Evolutionary conservation across 2,329 filamentous ascomycete species (phyloP), one percentile per base, ranked within the genome.

Genomic region (Pseudovirgaria hyperparasitica): DNA sequence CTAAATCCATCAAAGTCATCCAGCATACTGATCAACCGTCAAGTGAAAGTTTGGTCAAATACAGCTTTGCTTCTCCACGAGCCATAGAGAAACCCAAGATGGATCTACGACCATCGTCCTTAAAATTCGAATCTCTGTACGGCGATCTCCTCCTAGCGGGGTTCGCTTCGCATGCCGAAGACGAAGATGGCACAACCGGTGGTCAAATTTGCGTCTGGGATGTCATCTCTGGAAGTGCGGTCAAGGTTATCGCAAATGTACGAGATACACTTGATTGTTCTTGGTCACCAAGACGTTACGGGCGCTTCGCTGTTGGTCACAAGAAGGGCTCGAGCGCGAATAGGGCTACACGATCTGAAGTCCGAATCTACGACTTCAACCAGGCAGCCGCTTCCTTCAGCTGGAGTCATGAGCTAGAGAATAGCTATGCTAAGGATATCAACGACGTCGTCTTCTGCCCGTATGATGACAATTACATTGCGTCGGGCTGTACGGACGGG

Each of bases 401-500:
- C 5, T 40, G 34, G 37, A 28, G 36, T 5, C 40, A 64, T 14
- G 62, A 65, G 30, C 57, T 68, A 19, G 62, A 72, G 25, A n/a
- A n/a, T n/a, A 75, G 70, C 37, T 62, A 62, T 14, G 70, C 71
- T 1, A 40, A 62, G 6, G 72, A 76, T 42, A 72, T 76, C 37
- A 76, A 75, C 30, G 69, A 74, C 31, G 53, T 75, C 1, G 52
- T 64, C 0, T 67, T 65, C 37, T 67, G 61, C 30, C 61, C 61
- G 1, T 43, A 59, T 28, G 55, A 65, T 27, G 51, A 63, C 2
- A 57, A 62, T 19, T 54, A 72, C 29, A 50, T 75, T 9, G 65
- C 68, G 6, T 69, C 67, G 9, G 69, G 70, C 8, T 73, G 70
- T 34, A 76, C 72, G 0, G 60, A 73, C 43, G 68, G 70, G 3